Percentiles rank a stretch among this genome's conserved stretches.
Conservation (phyloP, 1,284 basidiomycete genomes). For the Ustilago sp. region DNA sequence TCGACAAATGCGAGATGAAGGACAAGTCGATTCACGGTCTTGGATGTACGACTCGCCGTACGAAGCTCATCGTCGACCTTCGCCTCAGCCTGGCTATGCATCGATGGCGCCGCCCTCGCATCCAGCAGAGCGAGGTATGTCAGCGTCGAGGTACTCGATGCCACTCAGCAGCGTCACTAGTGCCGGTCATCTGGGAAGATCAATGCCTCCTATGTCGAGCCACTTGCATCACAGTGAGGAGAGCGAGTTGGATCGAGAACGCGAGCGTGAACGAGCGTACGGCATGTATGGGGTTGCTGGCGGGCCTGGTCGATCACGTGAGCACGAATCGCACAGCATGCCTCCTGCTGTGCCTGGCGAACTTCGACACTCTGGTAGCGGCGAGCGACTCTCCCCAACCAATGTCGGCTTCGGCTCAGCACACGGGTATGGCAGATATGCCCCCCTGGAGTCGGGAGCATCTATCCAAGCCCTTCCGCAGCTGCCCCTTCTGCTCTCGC, state of each 20-base stretch:
- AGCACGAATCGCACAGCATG: constrained; percentile 41
- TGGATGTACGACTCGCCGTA: constrained; percentile 43
- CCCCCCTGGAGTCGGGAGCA: constrained; percentile 22
- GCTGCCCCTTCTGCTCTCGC: constrained; percentile 23
- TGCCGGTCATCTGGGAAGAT: constrained; percentile 23
- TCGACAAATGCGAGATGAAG: constrained; percentile 23
- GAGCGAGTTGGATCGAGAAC: constrained; percentile 18
- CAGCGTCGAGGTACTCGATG: constrained; percentile 41
- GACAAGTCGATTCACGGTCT: constrained; percentile 19
- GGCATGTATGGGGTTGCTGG: constrained; percentile 23
- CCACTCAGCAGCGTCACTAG: constrained; percentile 26
- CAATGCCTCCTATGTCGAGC: constrained; percentile 22
- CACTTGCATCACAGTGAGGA: constrained; percentile 28
- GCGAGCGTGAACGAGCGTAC: constrained; percentile 32
- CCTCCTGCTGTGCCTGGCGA: constrained; percentile 30
- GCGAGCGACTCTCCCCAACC: constrained; percentile 37
- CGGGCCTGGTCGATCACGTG: constrained; percentile 21
- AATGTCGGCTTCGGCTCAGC: constrained; percentile 24
- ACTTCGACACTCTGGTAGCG: constrained; percentile 19
- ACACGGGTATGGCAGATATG: constrained; percentile 36
- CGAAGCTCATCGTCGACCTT: constrained; percentile 33
- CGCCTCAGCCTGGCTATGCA: constrained; percentile 29
- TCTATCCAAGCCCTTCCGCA: constrained; percentile 26
- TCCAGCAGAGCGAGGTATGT: constrained; percentile 29
- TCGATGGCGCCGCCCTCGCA: constrained; percentile 46